Evolutionary conservation across 352 stramenopile genomes (phyloP), one percentile per base, ranked within the genome.

Genomic region (Pythium rhizo-oryzae): DNA sequence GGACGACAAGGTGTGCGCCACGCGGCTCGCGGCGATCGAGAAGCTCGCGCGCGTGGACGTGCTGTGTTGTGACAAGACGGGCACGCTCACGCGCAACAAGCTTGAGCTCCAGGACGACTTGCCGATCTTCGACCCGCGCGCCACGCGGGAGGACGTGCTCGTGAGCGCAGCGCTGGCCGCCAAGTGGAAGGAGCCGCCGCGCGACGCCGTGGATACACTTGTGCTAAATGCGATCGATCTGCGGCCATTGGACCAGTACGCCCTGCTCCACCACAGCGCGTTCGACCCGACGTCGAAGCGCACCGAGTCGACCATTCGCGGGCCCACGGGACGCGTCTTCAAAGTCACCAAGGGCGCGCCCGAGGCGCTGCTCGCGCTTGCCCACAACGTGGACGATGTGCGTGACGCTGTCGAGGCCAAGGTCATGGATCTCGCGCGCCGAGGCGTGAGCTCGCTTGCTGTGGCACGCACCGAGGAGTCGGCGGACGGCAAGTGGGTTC

Each of bases 51-150:
- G 82, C 23, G 98, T 99, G 88, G 90, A 91, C 72, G 91, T 98
- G 74, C 80, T 99, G 18, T 99, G 94, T 78, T 97, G 88, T 24
- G 97, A 99, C 80, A 99, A 98, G 81, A 99, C 95, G 12, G 96
- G 93, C 41, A 99, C 94, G 52, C 84, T 99, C 33, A 99, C 96
- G 19, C 83, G 94, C 62, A 97, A 98, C 80, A 97, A 98, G 77
- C 94, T 99, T 77, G 85, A 97, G 54, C 77, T 98, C 35, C 90
- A 98, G 77, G 89, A 97, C 47, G 92, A 98, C 60, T 77, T 96
- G 30, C 90, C 93, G 2, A 92, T 97, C 62, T 97, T 96, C 74
- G 82, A 85, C 59, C 78, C 80, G 11, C 81, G 77, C 39, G 84
- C 87, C 24, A 96, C 76, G 25, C 85, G 94, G 39, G 89, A 97